Conservation (phyloP, 78 protist genomes). For the Trichosphaerium sp. region DNA sequence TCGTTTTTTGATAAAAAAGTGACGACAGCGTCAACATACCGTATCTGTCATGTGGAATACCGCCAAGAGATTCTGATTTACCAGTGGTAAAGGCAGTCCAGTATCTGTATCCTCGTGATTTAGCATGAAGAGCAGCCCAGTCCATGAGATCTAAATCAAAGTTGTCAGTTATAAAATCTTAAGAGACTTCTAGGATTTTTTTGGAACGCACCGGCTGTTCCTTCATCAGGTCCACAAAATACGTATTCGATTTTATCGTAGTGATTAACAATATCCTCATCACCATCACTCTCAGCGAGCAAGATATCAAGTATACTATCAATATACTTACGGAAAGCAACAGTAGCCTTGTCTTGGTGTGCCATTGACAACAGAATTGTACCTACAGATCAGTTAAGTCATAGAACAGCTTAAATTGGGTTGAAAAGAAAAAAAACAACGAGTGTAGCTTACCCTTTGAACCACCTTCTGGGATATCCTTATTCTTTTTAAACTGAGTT, state of each 20-base stretch:
- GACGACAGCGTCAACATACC: slow-evolving; percentile 18
- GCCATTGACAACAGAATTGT: background rate
- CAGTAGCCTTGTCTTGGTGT: no score
- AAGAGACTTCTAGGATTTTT: background rate
- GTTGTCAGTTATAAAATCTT: background rate
- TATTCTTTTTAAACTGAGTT: slow-evolving; percentile 81
- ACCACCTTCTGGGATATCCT: slow-evolving; percentile 89
- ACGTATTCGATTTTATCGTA: slow-evolving; percentile 17
- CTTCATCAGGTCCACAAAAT: slow-evolving; percentile 69
- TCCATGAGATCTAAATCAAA: slow-evolving; percentile 11
- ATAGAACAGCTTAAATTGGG: slow-evolving; percentile 46
- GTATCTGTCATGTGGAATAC: slow-evolving; percentile 10
- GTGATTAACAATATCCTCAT: background rate
- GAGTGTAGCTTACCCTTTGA: slow-evolving; percentile 77
- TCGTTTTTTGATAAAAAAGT: slow-evolving; percentile 26
- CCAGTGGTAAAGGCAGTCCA: slow-evolving; percentile 60
- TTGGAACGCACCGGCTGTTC: no score
- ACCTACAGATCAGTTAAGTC: slow-evolving; percentile 39
- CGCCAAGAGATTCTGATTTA: slow-evolving; percentile 13
- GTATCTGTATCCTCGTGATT: slow-evolving; percentile 2
- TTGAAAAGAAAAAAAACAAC: slow-evolving; percentile 10
- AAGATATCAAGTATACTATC: slow-evolving; percentile 52
- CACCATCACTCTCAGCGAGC: background rate
- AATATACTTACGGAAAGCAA: slow-evolving; percentile 47
- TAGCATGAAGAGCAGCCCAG: slow-evolving; percentile 29